These are phyloP conservation scores for Thermothelomyces thermophilus DNA, from an alignment of 2,329 filamentous ascomycete genomes.

Conservation along the genomic window DNA sequence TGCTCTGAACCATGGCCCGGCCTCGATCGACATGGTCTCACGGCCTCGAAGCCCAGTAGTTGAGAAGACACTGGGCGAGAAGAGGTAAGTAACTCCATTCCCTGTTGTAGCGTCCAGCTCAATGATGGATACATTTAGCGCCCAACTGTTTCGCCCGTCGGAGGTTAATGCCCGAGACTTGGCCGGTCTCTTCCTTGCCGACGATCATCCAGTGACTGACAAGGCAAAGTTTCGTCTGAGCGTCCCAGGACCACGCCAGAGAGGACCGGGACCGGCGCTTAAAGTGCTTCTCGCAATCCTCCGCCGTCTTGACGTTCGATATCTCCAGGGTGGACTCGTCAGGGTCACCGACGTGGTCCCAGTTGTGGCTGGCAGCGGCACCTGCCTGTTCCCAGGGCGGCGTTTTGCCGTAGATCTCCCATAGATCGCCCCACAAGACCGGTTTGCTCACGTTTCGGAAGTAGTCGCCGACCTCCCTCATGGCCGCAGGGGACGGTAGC, in stretches of 20 bases:
- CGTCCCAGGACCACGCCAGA: slow-evolving; percentile 25
- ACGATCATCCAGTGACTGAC: slow-evolving; percentile 26
- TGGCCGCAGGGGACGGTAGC: slow-evolving; percentile 38
- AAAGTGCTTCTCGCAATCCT: slow-evolving; percentile 17
- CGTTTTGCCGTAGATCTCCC: slow-evolving; percentile 41
- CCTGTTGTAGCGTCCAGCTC: not conserved
- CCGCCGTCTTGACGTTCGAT: slow-evolving; percentile 14
- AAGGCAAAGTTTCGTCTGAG: slow-evolving; percentile 12
- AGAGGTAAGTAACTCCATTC: no score
- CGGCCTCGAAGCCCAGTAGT: no score
- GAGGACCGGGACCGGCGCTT: slow-evolving; percentile 12
- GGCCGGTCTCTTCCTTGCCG: slow-evolving; percentile 14
- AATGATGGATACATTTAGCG: slow-evolving; percentile 8
- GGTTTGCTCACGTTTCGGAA: slow-evolving; percentile 36
- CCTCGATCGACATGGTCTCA: no score
- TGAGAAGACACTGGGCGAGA: no score
- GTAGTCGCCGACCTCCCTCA: slow-evolving; percentile 38
- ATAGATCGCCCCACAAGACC: slow-evolving; percentile 46
- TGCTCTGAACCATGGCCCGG: no score
- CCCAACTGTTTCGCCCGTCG: slow-evolving; percentile 14
- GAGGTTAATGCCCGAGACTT: slow-evolving; percentile 18
- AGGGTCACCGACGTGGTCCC: slow-evolving; percentile 45
- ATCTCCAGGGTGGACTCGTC: slow-evolving; percentile 37
- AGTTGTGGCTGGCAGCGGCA: slow-evolving; percentile 32
- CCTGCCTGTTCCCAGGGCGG: slow-evolving; percentile 27